Evolutionary conservation across 768 basidiomycete species (phyloP).

Genomic region (Neoboletus brunneissimus): DNA sequence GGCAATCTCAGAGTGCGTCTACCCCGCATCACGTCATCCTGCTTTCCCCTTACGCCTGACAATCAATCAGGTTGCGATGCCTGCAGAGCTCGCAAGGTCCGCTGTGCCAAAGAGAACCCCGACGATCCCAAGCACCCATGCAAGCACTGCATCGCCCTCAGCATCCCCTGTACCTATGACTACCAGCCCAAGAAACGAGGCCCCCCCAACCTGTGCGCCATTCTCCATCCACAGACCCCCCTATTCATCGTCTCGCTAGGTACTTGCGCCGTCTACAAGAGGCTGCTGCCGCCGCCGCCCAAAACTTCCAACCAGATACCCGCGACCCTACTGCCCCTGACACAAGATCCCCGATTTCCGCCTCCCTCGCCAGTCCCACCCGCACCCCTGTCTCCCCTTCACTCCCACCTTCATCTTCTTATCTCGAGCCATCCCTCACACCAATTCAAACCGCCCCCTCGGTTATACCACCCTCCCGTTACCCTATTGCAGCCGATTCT

Average conservation of each 20-base stretch:
- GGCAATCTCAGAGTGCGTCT: constrained; percentile 77
- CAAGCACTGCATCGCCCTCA: constrained; percentile 83
- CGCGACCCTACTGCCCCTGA: constrained; percentile 39
- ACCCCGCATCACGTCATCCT: constrained; percentile 24
- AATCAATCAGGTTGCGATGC: constrained; percentile 70
- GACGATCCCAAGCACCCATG: constrained; percentile 76
- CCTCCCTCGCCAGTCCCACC: constrained; percentile 46
- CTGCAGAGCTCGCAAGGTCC: constrained; percentile 82
- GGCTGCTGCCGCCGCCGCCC: constrained; percentile 55
- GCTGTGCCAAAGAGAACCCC: constrained; percentile 76
- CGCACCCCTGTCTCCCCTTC: constrained; percentile 47
- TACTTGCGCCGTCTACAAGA: constrained; percentile 81
- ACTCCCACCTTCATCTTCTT: constrained; percentile 34
- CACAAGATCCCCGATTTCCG: constrained; percentile 45
- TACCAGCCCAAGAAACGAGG: constrained; percentile 94
- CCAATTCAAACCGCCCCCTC: constrained; percentile 40
- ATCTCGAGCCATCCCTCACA: constrained; percentile 51
- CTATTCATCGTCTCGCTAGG: constrained; percentile 34
- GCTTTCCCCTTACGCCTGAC: constrained; percentile 21
- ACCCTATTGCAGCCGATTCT: constrained; percentile 68
- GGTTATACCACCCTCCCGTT: constrained; percentile 58
- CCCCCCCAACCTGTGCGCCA: constrained; percentile 80
- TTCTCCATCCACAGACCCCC: neutral
- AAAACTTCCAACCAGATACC: constrained; percentile 30
- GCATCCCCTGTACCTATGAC: constrained; percentile 84